phyloP scores from a whole-genome alignment of 2,329 filamentous ascomycete genomes.

The Raffaelea ambrosiae region DNA sequence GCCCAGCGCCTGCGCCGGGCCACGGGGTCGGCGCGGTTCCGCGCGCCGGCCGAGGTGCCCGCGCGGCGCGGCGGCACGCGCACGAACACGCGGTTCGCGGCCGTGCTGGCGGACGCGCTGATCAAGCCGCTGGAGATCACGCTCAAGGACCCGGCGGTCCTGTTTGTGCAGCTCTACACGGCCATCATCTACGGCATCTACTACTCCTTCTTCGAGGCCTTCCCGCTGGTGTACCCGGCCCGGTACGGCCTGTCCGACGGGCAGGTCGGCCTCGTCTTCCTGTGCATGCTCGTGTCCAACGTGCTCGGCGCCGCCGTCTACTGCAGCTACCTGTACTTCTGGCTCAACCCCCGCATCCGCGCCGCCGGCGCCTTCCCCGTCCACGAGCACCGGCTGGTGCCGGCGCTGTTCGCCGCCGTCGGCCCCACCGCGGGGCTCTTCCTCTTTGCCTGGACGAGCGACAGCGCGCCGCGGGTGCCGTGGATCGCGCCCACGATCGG shows the following conservation, averaged over 20 bases:
- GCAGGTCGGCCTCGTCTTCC: slow-evolving; percentile 50
- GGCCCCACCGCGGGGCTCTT: slow-evolving; percentile 52
- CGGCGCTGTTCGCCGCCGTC: slow-evolving; percentile 43
- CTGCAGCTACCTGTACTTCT: slow-evolving; percentile 41
- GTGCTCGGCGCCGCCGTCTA: slow-evolving; percentile 42
- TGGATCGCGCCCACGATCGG: slow-evolving; percentile 51
- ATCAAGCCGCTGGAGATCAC: slow-evolving; percentile 47
- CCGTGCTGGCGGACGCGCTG: slow-evolving; percentile 45
- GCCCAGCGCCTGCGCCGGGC: slow-evolving; percentile 41
- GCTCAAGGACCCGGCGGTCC: slow-evolving; percentile 51
- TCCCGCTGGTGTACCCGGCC: slow-evolving; percentile 53
- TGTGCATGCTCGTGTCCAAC: slow-evolving; percentile 50
- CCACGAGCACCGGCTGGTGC: slow-evolving; percentile 46
- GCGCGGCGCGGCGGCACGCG: neutral
- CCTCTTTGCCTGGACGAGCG: slow-evolving; percentile 49
- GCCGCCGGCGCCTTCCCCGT: slow-evolving; percentile 35
- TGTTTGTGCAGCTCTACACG: slow-evolving; percentile 55
- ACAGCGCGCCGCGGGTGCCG: slow-evolving; percentile 32
- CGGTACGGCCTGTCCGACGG: slow-evolving; percentile 53
- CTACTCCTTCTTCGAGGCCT: slow-evolving; percentile 58
- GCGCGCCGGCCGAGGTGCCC: slow-evolving; percentile 54
- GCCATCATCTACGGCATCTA: slow-evolving; percentile 55
- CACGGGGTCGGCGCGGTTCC: slow-evolving; percentile 47
- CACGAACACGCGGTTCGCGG: slow-evolving; percentile 9
- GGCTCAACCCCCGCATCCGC: slow-evolving; percentile 40